These are phyloP conservation scores for Cystobasidium ongulense DNA, from an alignment of 768 basidiomycete species.

Conservation along the genomic window DNA sequence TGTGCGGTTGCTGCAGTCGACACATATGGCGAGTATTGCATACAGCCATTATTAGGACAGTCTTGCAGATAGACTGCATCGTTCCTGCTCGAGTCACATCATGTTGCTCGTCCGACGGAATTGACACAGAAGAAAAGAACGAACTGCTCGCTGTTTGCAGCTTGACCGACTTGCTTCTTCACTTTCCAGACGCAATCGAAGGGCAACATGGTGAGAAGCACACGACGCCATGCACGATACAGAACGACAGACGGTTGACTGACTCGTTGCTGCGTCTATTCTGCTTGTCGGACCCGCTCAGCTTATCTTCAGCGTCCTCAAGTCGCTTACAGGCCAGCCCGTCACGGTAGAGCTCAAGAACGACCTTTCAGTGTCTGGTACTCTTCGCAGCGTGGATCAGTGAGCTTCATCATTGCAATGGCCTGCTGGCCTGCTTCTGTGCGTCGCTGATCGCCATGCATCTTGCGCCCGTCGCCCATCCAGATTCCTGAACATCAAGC, in stretches of 20 bases:
- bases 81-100: no score
- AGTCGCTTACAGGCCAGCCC: constrained; percentile 88
- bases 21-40: no score
- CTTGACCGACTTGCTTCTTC: not conserved
- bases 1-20: no score
- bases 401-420: constrained; percentile 44
- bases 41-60: no score
- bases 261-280: not conserved
- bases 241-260: no score
- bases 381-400: constrained; percentile 97
- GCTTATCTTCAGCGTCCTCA: constrained; percentile 98
- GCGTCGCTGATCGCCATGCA: not conserved
- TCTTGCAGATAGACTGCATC: no score
- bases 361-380: constrained; percentile 90
- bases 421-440: not conserved
- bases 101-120: no score
- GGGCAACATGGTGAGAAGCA: constrained; percentile 1
- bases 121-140: not conserved
- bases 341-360: constrained; percentile 79
- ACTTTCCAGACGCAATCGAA: not conserved
- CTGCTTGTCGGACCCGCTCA: constrained; percentile 41
- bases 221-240: not conserved
- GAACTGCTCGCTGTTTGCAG: not conserved
- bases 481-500: constrained; percentile 89
- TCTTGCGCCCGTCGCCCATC: constrained; percentile 10